Base-by-base conservation (phyloP, 2,329 filamentous ascomycete genomes). In the Sporothrix humicola region DNA sequence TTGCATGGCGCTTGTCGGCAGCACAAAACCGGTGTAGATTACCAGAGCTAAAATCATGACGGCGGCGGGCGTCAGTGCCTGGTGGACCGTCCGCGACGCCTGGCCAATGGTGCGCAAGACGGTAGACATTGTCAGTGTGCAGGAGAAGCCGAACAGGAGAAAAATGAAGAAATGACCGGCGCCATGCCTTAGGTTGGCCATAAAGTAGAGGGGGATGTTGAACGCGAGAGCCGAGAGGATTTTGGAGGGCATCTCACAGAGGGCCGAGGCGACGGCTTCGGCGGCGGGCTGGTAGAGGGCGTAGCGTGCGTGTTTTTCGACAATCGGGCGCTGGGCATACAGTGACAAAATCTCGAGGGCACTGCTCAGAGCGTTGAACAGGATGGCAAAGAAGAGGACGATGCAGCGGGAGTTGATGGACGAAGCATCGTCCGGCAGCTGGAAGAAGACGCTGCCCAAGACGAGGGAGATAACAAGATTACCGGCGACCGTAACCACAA, bases 251-350 rank as follows among this genome's bases (percentile, higher is more conserved):
- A 97, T 83, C 77, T 97, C 95, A 75, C 89, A 92, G 42, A 97
- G 82, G 90, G 97, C 96, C 5, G 93, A 96, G 0, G 93, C 90
- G 74, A 93, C 87, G 17, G 94, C 93, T 85, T 98, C 94, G n/a
- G 94, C 92, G 13, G 92, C 94, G 0, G 95, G 94, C 78, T 97
- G 94, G 78, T 97, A 97, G n/a, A 97, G 86, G 17, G 94, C 94
- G 80, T 97, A 97, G 74, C 92, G 90, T 72, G 87, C 84, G 78
- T 98, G 95, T 81, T 97, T 97, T 80, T 97, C 94, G 75, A 98
- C 93, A 77, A 97, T 97, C 1, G 93, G 92, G 52, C 95, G 91
- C 87, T 97, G 94, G 1, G 93, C 89, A 79, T 96, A 97, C 5
- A 97, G 87, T 0, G 92, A 94, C 52, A 96, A 82, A 79, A 97